phyloP scores from a whole-genome alignment of 202 grass and related monocot genomes.

The Hordeum pubiflorum region DNA sequence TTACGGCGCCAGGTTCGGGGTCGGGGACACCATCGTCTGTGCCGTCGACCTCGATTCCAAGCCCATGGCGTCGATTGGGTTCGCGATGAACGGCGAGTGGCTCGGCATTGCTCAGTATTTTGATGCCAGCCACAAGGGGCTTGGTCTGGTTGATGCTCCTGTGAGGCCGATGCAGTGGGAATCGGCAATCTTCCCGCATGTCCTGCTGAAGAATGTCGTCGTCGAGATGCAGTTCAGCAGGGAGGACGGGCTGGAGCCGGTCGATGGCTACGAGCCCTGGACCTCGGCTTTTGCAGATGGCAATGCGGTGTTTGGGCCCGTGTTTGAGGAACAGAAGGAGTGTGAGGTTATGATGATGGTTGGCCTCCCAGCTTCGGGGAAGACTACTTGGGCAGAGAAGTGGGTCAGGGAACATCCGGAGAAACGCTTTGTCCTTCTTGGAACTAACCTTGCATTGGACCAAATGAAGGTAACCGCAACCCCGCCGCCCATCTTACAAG shows the following conservation, averaged over 20 bases:
- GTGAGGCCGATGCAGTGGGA: slow-evolving; percentile 31
- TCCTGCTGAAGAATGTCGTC: slow-evolving; percentile 58
- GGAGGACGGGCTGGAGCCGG: slow-evolving; percentile 46
- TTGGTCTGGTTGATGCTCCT: slow-evolving; percentile 33
- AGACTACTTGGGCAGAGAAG: slow-evolving; percentile 60
- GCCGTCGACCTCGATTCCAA: slow-evolving; percentile 52
- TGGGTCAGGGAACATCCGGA: slow-evolving; percentile 48
- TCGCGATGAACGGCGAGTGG: slow-evolving; percentile 46
- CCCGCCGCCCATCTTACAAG: neutral
- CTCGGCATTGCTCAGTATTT: slow-evolving; percentile 41
- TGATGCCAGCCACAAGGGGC: slow-evolving; percentile 29
- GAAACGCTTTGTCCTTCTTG: slow-evolving; percentile 51
- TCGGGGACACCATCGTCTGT: slow-evolving; percentile 54
- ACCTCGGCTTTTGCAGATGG: slow-evolving; percentile 19
- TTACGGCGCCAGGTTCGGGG: slow-evolving; percentile 40
- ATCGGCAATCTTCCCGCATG: slow-evolving; percentile 51
- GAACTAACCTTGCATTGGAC: slow-evolving; percentile 56
- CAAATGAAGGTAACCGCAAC: slow-evolving; percentile 54
- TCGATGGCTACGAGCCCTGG: slow-evolving; percentile 56
- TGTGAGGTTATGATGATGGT: slow-evolving; percentile 62
- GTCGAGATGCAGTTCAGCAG: slow-evolving; percentile 52
- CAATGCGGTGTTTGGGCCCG: slow-evolving; percentile 34
- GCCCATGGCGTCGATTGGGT: slow-evolving; percentile 45
- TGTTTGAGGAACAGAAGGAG: slow-evolving; percentile 23
- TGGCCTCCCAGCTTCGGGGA: slow-evolving; percentile 62